A percentile compares a stretch with the other conserved stretches of the same genome.
phyloP scores from a whole-genome alignment of 768 basidiomycete genomes.

The Favolaschia claudopus region DNA sequence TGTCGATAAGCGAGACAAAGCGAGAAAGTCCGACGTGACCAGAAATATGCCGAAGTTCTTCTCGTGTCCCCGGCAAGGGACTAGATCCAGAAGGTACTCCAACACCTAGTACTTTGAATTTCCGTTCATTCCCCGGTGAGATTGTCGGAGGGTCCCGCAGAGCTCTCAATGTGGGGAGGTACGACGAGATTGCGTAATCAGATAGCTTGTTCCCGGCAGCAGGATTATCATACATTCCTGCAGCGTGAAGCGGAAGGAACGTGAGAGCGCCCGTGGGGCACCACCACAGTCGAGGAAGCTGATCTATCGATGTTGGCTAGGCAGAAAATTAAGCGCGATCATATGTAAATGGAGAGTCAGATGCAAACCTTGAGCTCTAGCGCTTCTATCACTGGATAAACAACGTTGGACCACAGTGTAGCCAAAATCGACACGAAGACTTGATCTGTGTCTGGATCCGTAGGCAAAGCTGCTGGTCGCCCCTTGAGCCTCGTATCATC shows the following conservation, averaged over 20 bases:
- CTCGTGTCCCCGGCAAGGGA: background rate
- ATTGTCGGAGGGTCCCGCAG: background rate
- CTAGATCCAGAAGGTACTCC: background rate
- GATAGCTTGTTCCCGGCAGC: background rate
- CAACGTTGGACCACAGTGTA: constrained; percentile 5
- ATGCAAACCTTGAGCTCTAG: background rate
- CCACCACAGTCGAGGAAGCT: constrained; percentile 34
- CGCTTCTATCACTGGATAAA: background rate
- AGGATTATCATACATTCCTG: constrained; percentile 28
- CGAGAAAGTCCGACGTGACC: background rate
- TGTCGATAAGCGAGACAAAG: background rate
- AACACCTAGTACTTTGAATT: background rate
- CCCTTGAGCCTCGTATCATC: background rate
- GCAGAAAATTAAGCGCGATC: background rate
- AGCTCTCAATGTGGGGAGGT: background rate
- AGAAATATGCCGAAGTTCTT: background rate
- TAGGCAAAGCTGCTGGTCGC: background rate
- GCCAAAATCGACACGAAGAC: background rate
- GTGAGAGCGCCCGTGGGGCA: constrained; percentile 37
- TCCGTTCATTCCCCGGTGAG: background rate
- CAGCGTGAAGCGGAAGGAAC: constrained; percentile 49
- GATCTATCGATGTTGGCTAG: background rate
- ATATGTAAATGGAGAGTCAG: background rate
- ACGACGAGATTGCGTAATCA: constrained; percentile 24
- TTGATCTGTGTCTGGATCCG: background rate